Evolutionary conservation across 768 basidiomycete species (phyloP).

Genomic region (Serendipita sp.): DNA sequence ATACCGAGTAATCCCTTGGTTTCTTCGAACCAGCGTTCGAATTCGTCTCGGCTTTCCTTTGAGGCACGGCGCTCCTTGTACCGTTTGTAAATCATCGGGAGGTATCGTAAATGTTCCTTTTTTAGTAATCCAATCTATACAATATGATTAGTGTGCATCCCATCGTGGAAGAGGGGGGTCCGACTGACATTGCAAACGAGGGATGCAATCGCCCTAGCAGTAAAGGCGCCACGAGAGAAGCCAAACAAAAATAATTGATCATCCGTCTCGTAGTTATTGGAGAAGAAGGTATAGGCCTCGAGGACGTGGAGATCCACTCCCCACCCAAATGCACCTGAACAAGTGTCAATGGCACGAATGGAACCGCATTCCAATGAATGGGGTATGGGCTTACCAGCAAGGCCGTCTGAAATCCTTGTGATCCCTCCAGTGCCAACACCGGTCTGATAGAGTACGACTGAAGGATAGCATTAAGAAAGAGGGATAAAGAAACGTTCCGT

Average conservation of each 20-base stretch:
- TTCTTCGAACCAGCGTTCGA: neutral
- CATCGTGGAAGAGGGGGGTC: conserved; percentile 11
- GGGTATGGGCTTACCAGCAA: neutral
- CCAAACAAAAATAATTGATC: conserved; percentile 1
- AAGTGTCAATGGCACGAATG: neutral
- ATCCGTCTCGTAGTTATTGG: conserved; percentile 9
- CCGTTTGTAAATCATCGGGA: neutral
- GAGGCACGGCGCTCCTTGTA: neutral
- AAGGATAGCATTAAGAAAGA: neutral
- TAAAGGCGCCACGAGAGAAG: too few species aligned
- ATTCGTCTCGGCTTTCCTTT: neutral
- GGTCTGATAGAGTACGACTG: conserved; percentile 1
- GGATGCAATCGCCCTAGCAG: too few species aligned
- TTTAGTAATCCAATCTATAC: neutral
- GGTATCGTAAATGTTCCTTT: neutral
- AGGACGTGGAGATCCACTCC: conserved; percentile 5
- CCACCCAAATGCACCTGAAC: neutral
- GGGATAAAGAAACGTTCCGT: too few species aligned
- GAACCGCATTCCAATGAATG: neutral
- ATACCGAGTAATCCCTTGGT: neutral
- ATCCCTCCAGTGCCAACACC: neutral
- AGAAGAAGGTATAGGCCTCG: neutral
- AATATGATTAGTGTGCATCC: conserved; percentile 7
- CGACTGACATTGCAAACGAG: neutral
- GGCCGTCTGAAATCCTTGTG: neutral